Conservation (phyloP, 768 basidiomycete genomes). For the Tricholoma furcatifolium region DNA sequence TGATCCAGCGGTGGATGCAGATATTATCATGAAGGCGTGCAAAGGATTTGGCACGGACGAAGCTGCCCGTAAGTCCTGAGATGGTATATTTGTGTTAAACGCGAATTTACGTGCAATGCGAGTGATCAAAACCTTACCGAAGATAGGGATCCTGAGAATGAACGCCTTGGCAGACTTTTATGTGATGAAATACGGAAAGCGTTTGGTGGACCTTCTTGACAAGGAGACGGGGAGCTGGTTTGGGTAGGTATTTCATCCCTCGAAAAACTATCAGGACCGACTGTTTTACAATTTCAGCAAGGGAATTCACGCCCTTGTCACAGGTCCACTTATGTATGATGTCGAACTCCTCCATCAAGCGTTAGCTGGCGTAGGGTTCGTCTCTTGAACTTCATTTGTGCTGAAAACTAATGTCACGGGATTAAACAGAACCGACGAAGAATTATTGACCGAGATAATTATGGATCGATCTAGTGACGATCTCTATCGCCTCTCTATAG, state of each 20-base stretch:
- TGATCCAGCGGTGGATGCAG: conserved; percentile 31
- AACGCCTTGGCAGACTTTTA: conserved; percentile 35
- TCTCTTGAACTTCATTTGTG: background rate
- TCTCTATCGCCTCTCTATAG: conserved; percentile 29
- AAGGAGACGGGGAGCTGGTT: conserved; percentile 28
- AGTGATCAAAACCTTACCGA: conserved; percentile 31
- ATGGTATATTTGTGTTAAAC: background rate
- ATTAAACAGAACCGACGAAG: conserved; percentile 33
- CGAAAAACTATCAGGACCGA: background rate
- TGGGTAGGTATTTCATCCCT: conserved; percentile 18
- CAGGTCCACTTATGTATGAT: conserved; percentile 40
- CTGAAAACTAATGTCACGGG: background rate
- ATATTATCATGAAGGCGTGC: conserved; percentile 27
- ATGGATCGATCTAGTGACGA: conserved; percentile 36
- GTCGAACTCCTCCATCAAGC: conserved; percentile 34
- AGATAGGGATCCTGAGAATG: conserved; percentile 29
- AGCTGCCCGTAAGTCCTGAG: conserved; percentile 23
- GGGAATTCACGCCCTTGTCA: conserved; percentile 26
- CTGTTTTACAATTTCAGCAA: background rate
- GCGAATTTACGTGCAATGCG: background rate
- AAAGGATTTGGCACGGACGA: conserved; percentile 29
- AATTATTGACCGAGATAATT: conserved; percentile 37
- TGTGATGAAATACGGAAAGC: conserved; percentile 27
- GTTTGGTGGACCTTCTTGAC: conserved; percentile 26
- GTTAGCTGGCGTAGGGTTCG: conserved; percentile 29